Base-by-base conservation (phyloP, 2,329 filamentous ascomycete species). In the Trichoderma breve region DNA sequence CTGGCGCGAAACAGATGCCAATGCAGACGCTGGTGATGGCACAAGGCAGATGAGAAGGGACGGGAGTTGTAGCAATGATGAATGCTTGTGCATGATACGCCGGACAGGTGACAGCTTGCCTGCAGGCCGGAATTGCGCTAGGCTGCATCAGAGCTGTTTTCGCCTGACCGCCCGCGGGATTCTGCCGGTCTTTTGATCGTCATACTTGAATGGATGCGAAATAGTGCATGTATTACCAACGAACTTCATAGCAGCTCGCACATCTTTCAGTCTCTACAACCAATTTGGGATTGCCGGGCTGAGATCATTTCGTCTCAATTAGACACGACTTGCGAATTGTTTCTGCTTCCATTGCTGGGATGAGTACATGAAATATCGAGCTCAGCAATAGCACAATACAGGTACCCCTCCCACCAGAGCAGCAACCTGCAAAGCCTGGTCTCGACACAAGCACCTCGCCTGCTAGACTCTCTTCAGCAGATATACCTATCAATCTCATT, bases 91-190 rank as follows among this genome's bases (percentile, higher is more conserved):
- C 43, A 58, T 58, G 53, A 47, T 62, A 51, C 66, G 57, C 53
- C 34, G 28, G 39, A 32, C 66, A 70, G 66, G 66, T 70, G 66
- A 69, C 66, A 70, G 66, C 57, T 70, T 36, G 63, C 21, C 63
- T 66, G 58, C 60, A 63, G 34, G 60, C 32, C 21, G 15, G 34
- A 26, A 14, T 14, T 63, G 64, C 69, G 61, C 69, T 65, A 71
- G 60, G n/a, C 69, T 43, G 30, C 24, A 62, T 39, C 30, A 21
- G 58, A 58, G 47, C 24, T 8, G 34, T 32, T 64, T 64, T 26
- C 32, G 43, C 43, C 60, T 65, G 58, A 71, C 69, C 69, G 69
- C 69, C 69, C 51, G 47, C 34, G 9, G 60, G 24, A 58, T 71
- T 71, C 69, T 71, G 69, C 69, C 69, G 34, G 36, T 21, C 28